A percentile compares a stretch with the other conserved stretches of the same genome.
Evolutionary conservation across 306 rosid genomes (phyloP).

Genomic region (Hippophae tibetana): DNA sequence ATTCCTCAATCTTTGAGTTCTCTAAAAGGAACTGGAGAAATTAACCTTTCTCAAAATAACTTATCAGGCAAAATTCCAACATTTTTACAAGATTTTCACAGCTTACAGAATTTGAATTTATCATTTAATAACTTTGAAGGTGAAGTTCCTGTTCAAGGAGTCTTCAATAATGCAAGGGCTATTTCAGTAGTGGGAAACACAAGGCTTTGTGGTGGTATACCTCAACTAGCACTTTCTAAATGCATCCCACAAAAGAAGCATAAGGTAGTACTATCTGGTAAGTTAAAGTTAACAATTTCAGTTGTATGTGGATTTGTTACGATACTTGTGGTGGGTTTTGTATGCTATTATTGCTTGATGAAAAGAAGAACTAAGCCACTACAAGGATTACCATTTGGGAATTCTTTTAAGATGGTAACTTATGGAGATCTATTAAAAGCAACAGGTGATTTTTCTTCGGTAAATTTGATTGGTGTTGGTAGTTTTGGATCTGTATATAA

Average conservation of each 20-base stretch:
- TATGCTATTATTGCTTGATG: background rate
- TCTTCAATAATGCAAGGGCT: background rate
- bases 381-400: background rate
- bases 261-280: background rate
- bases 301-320: background rate
- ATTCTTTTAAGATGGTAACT: constrained; percentile 5
- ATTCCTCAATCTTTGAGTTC: constrained; percentile 1
- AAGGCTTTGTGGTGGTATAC: background rate
- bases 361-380: background rate
- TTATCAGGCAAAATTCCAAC: background rate
- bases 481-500: constrained; percentile 17
- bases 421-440: constrained; percentile 14
- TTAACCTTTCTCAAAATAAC: constrained; percentile 3
- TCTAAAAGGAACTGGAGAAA: background rate
- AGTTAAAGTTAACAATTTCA: background rate
- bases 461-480: constrained; percentile 16
- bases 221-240: background rate
- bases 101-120: background rate
- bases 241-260: background rate
- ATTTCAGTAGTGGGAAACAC: background rate
- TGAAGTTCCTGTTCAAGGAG: background rate
- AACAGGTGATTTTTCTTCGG: constrained; percentile 13
- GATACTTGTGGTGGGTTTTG: background rate
- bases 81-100: background rate
- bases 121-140: background rate